phyloP scores from a whole-genome alignment of 768 basidiomycete species.

The Collybiopsis confluens region DNA sequence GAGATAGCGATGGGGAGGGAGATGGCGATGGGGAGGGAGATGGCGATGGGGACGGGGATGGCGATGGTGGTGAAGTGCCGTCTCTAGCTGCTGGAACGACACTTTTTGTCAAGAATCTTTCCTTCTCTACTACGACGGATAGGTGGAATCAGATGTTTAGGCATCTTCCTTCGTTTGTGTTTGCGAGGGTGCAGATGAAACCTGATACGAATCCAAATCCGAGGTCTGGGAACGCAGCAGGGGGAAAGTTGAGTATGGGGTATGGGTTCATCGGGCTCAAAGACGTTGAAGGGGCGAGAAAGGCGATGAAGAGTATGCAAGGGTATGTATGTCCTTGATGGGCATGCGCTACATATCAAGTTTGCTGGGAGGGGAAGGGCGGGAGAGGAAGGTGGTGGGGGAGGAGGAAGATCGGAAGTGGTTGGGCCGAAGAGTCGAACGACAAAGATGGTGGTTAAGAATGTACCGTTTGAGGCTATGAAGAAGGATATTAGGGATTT shows the following conservation, averaged over 20 bases:
- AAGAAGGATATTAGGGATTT: slow-evolving; percentile 89
- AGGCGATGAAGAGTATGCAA: slow-evolving; percentile 72
- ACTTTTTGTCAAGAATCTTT: slow-evolving; percentile 90
- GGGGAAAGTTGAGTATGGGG: slow-evolving; percentile 81
- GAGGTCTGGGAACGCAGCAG: slow-evolving; percentile 44
- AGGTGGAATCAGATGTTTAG: slow-evolving; percentile 66
- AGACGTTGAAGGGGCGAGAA: slow-evolving; percentile 65
- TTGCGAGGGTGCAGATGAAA: slow-evolving; percentile 89
- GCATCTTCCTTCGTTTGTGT: slow-evolving; percentile 72
- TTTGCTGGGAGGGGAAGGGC: slow-evolving; percentile 81
- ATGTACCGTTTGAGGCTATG: slow-evolving; percentile 93
- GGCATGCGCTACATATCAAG: slow-evolving; percentile 77
- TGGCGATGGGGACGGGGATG: too few relatives aligned
- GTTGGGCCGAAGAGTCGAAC: slow-evolving; percentile 53
- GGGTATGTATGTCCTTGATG: slow-evolving; percentile 82
- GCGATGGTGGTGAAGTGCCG: too few relatives aligned
- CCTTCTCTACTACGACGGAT: slow-evolving; percentile 86
- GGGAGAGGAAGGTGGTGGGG: neutral
- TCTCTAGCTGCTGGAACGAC: slow-evolving; percentile 68
- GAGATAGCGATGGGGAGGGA: slow-evolving; percentile 30
- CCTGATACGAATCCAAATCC: slow-evolving; percentile 78
- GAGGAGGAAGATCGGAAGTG: slow-evolving; percentile 26
- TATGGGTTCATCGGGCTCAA: slow-evolving; percentile 96
- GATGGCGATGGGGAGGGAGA: too few relatives aligned
- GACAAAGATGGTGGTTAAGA: slow-evolving; percentile 97